Evolutionary conservation across 306 rosid genomes (phyloP).

Genomic region (Quercus gilva): DNA sequence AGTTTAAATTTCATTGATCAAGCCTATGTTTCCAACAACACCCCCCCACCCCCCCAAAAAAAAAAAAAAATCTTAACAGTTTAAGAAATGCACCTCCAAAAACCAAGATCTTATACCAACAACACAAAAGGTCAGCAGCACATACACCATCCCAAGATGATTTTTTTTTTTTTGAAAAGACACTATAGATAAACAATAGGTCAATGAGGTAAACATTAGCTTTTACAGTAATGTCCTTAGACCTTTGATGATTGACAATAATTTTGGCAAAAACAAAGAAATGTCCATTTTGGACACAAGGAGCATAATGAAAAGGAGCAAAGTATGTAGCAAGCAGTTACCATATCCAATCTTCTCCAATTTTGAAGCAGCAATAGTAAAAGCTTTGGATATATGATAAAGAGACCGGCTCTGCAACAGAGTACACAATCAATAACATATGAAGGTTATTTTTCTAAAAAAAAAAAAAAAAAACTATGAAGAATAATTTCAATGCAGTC

Average conservation of each 20-base stretch:
- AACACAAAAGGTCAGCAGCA: too few species aligned
- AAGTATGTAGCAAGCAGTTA: slow-evolving; percentile 14
- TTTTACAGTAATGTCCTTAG: too few species aligned
- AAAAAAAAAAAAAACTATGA: not conserved
- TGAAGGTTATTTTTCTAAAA: slow-evolving; percentile 6
- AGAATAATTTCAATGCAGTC: not conserved
- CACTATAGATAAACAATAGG: too few species aligned
- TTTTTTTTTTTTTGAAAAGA: too few species aligned
- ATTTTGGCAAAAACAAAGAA: not conserved
- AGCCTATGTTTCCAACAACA: too few species aligned
- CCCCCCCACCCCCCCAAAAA: too few species aligned
- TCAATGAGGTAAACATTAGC: too few species aligned
- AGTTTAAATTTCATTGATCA: too few species aligned
- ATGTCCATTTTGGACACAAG: not conserved
- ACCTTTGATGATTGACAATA: not conserved
- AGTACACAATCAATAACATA: slow-evolving; percentile 20
- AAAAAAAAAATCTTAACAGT: too few species aligned
- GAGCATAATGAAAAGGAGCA: not conserved
- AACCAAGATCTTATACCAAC: too few species aligned
- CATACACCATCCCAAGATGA: too few species aligned
- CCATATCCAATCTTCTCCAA: slow-evolving; percentile 95
- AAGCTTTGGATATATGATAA: slow-evolving; percentile 75
- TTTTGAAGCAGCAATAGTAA: slow-evolving; percentile 86
- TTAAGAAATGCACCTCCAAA: too few species aligned
- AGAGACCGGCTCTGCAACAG: slow-evolving; percentile 79